These are phyloP conservation scores for Apiospora kogelbergensis DNA, from an alignment of 2,329 filamentous ascomycete genomes.

Conservation along the genomic window DNA sequence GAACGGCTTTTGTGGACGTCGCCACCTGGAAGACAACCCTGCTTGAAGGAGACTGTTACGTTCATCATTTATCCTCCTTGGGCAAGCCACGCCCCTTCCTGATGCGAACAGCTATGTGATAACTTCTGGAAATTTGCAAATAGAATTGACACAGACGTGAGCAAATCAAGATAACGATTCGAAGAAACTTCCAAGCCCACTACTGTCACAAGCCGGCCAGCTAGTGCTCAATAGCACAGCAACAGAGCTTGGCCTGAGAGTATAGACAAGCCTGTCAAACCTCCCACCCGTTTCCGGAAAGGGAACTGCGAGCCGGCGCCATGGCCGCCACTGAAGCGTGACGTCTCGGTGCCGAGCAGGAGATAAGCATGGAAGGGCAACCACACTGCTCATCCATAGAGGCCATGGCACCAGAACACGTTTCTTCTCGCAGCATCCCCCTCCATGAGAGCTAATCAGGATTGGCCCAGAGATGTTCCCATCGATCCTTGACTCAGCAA, in stretches of 20 bases:
- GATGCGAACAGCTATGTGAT: background rate
- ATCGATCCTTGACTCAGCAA: background rate
- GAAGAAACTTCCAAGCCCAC: background rate
- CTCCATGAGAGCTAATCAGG: background rate
- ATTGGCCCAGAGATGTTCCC: background rate
- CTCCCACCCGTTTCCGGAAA: background rate
- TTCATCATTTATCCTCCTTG: background rate
- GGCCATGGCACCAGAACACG: background rate
- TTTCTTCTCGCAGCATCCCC: no score
- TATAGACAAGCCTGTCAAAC: background rate
- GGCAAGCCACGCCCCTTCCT: background rate
- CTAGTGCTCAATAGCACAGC: background rate
- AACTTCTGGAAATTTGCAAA: background rate
- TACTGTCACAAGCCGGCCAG: background rate
- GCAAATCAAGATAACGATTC: background rate
- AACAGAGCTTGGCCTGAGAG: background rate
- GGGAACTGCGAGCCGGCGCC: background rate
- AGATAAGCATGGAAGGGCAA: background rate
- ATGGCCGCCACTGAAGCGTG: background rate
- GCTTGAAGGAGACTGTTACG: background rate
- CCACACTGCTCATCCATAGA: background rate
- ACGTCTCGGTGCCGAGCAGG: background rate
- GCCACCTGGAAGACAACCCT: background rate
- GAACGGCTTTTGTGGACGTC: background rate
- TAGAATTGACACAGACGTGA: background rate